phyloP scores from a whole-genome alignment of 2,329 filamentous ascomycete species.

The Orbilia ellipsospora region DNA sequence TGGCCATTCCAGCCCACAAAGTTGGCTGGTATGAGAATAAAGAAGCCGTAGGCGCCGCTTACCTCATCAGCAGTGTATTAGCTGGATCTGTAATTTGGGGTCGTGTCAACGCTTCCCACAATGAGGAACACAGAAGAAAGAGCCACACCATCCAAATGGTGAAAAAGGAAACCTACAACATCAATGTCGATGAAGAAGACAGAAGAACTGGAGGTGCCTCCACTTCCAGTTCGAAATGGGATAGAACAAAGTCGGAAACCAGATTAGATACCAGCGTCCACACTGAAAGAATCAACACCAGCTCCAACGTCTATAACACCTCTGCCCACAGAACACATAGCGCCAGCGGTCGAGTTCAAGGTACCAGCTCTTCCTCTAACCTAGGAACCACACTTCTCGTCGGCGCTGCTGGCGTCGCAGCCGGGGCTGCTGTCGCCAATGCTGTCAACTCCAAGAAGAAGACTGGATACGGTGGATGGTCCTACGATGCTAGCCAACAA shows the following conservation, averaged over 20 bases:
- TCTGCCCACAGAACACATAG: conserved; percentile 14
- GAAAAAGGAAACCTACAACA: conserved; percentile 36
- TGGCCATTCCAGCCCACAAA: conserved; percentile 47
- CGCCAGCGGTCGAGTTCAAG: conserved; percentile 9
- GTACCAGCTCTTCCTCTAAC: background rate
- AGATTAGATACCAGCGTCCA: conserved; percentile 14
- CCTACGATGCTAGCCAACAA: conserved; percentile 12
- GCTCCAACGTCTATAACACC: background rate
- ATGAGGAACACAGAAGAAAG: conserved; percentile 1
- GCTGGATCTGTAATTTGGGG: conserved; percentile 52
- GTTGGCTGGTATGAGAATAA: conserved; percentile 53
- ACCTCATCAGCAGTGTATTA: conserved; percentile 36
- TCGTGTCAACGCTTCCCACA: conserved; percentile 40
- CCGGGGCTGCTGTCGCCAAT: conserved; percentile 13
- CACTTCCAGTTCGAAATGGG: background rate
- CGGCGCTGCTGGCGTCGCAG: conserved; percentile 15
- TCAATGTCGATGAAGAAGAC: conserved; percentile 18
- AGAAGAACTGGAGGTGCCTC: background rate
- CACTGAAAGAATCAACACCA: conserved; percentile 3
- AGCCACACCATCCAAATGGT: conserved; percentile 45
- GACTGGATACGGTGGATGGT: conserved; percentile 44
- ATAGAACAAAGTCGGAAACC: conserved; percentile 2
- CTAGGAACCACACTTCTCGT: conserved; percentile 13
- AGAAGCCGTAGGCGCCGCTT: conserved; percentile 34
- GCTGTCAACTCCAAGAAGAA: conserved; percentile 14